These are phyloP conservation scores for Mortierella sp. DNA, from an alignment of 371 early-diverging fungal genomes.

Conservation along the genomic window DNA sequence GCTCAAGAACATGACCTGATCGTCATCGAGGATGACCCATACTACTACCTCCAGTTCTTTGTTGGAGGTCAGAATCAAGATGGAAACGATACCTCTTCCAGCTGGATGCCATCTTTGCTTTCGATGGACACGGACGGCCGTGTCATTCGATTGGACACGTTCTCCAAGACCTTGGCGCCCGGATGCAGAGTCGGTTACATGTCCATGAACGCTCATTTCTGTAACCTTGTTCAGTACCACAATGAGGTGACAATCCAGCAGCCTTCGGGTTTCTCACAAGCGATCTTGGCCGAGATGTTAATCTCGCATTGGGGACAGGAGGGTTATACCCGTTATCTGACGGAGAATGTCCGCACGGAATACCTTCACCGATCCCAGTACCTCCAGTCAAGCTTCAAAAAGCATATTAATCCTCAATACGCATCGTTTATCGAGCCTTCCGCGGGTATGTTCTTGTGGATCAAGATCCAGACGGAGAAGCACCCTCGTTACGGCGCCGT, in stretches of 20 bases:
- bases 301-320: conserved; percentile 70
- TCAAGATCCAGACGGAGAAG: conserved; percentile 66
- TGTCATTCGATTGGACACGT: conserved; percentile 85
- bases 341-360: conserved; percentile 62
- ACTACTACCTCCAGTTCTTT: conserved; percentile 78
- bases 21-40: conserved; percentile 85
- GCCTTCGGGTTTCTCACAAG: conserved; percentile 81
- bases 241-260: conserved; percentile 80
- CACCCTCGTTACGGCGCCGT: conserved; percentile 61
- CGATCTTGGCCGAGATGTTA: conserved; percentile 66
- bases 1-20: conserved; percentile 71
- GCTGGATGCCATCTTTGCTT: conserved; percentile 51
- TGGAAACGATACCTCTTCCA: background rate
- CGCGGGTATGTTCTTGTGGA: conserved; percentile 92
- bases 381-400: conserved; percentile 65
- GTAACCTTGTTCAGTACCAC: conserved; percentile 77
- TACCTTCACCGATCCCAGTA: conserved; percentile 73
- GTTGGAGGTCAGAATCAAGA: conserved; percentile 62
- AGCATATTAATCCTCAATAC: conserved; percentile 61
- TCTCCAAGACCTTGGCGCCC: conserved; percentile 82
- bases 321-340: conserved; percentile 76
- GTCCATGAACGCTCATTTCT: conserved; percentile 75
- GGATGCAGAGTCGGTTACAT: conserved; percentile 84
- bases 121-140: conserved; percentile 83
- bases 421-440: conserved; percentile 77